Base-by-base conservation (phyloP, 2,329 filamentous ascomycete genomes). In the Sporothrix brasiliensis region DNA sequence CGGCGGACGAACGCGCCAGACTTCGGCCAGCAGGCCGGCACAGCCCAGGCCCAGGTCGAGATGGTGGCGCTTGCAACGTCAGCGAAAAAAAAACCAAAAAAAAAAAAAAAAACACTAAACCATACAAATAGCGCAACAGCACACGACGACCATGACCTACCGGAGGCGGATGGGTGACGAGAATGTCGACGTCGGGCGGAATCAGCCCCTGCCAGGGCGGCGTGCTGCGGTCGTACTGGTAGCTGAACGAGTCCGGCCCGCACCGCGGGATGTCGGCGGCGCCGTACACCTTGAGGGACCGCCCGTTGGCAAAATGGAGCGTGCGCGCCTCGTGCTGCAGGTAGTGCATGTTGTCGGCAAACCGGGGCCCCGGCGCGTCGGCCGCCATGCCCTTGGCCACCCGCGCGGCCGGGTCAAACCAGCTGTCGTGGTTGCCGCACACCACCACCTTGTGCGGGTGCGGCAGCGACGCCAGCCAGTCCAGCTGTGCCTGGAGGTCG, bases 341-440 rank as follows among this genome's bases (percentile, higher is more conserved):
- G 78, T 97, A 97, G 75, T 88, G 83, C 63, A 97, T 81, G 69
- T 61, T 68, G 56, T 83, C 83, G 68, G 86, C 89, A 82, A 92
- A 89, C 75, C 92, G 83, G 19, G 94, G 83, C 41, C 78, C 79
- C 72, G 19, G 13, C n/a, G 11, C 67, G 14, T 52, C 81, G 81
- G n/a, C 79, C n/a, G 82, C 77, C 24, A 84, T 83, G 76, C 92
- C 88, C 60, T 86, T 82, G 11, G 84, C 80, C 19, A 78, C 79
- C 4, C 91, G 85, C 16, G 88, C 88, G 47, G 83, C 83, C 30
- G 86, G 83, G 79, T 97, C 94, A 72, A 97, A 91, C 82, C 88
- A 96, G 75, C 88, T 90, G 77, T 97, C 94, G 79, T 97, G 94
- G 77, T 97, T 97, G 0, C 94, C 94, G 44, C 89, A 88, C 44